Evolutionary conservation across 164 flowering plant genomes (phyloP).

Genomic region (Akebia trifoliata): DNA sequence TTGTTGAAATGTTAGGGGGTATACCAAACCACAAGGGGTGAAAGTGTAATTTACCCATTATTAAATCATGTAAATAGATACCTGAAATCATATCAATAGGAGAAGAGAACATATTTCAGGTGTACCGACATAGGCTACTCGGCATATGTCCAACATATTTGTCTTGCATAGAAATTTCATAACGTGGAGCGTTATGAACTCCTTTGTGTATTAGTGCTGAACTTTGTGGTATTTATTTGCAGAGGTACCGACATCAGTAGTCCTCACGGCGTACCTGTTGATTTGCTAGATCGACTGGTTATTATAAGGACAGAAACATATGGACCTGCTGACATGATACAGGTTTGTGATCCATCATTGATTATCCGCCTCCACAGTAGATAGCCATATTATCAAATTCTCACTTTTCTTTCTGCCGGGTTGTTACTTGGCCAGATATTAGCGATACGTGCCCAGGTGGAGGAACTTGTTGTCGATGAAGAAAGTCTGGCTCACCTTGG

Average conservation of each 20-base stretch:
- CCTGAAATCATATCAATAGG: too few species aligned
- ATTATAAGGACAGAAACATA: conserved; percentile 80
- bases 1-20: too few species aligned
- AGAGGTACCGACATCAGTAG: conserved; percentile 93
- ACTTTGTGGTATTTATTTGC: conserved; percentile 18
- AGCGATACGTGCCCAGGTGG: conserved; percentile 90
- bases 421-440: conserved; percentile 53
- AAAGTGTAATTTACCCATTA: too few species aligned
- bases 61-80: too few species aligned
- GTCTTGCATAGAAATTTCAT: neutral
- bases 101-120: too few species aligned
- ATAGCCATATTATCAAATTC: neutral
- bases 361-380: neutral
- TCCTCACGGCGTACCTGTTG: conserved; percentile 98
- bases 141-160: neutral
- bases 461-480: conserved; percentile 75
- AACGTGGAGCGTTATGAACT: neutral
- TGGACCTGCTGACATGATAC: conserved; percentile 92
- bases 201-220: neutral
- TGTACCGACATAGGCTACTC: neutral
- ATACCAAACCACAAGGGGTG: too few species aligned
- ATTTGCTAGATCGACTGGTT: conserved; percentile 81
- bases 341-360: conserved; percentile 37
- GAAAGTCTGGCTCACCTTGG: conserved; percentile 86
- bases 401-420: neutral